These are phyloP conservation scores for Lotmaria passim DNA, from an alignment of 208 protist species.

Conservation along the genomic window DNA sequence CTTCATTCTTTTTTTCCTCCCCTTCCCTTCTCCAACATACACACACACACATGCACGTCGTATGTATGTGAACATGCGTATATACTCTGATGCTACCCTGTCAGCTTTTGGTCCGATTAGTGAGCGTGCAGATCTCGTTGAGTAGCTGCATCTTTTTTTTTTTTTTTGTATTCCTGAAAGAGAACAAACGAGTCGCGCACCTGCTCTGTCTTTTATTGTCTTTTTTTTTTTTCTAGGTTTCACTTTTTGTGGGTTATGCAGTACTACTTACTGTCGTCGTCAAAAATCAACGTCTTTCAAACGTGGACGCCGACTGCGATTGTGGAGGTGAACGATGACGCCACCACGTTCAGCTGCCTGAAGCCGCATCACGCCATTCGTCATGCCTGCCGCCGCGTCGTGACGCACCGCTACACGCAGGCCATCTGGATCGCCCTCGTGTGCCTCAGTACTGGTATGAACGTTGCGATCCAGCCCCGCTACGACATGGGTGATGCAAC, in stretches of 20 bases:
- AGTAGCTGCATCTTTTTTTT: too few species aligned
- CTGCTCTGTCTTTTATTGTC: background rate
- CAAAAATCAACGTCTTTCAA: slow-evolving; percentile 13
- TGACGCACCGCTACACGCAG: slow-evolving; percentile 6
- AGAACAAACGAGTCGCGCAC: background rate
- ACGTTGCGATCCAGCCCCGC: slow-evolving; percentile 39
- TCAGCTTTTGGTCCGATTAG: too few species aligned
- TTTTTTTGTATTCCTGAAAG: slow-evolving; percentile 5
- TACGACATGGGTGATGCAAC: slow-evolving; percentile 38
- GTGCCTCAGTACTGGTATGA: slow-evolving; percentile 41
- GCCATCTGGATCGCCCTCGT: slow-evolving; percentile 34
- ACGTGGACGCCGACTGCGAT: slow-evolving; percentile 20
- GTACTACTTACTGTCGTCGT: slow-evolving; percentile 18
- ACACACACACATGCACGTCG: background rate
- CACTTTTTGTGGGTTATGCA: slow-evolving; percentile 15
- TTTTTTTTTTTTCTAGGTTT: too few species aligned
- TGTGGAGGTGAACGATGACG: slow-evolving; percentile 4
- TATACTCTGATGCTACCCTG: too few species aligned
- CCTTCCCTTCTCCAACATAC: too few species aligned
- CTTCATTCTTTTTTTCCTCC: too few species aligned
- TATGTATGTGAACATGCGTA: too few species aligned
- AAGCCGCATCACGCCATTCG: slow-evolving; percentile 10
- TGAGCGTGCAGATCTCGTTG: too few species aligned
- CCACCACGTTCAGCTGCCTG: slow-evolving; percentile 1
- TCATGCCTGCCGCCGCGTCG: slow-evolving; percentile 7